These are phyloP conservation scores for Sphaerostilbella broomeana DNA, from an alignment of 2,329 filamentous ascomycete species.

Conservation along the genomic window DNA sequence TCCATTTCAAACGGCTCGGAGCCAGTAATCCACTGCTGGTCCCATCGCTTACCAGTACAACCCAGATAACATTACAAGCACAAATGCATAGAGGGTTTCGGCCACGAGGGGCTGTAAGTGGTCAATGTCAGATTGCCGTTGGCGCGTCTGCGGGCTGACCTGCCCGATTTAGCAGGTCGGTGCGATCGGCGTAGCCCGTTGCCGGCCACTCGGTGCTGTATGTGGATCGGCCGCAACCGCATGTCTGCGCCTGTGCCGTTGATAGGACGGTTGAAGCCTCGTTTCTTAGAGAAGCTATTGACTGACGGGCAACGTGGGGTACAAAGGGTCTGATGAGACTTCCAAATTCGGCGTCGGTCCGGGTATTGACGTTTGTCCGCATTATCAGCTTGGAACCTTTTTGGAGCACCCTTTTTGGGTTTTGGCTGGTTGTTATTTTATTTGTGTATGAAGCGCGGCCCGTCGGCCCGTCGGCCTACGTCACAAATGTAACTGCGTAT, in stretches of 20 bases:
- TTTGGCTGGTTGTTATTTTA: too few species aligned
- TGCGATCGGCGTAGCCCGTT: slow-evolving; percentile 12
- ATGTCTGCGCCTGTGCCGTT: slow-evolving; percentile 9
- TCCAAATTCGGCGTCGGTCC: slow-evolving; percentile 12
- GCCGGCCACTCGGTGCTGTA: slow-evolving; percentile 16
- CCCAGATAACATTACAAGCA: neutral
- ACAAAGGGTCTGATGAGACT: neutral
- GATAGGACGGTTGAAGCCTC: slow-evolving; percentile 8
- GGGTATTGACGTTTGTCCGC: neutral
- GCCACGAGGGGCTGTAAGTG: slow-evolving; percentile 5
- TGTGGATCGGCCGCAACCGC: neutral
- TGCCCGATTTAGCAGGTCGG: slow-evolving; percentile 18
- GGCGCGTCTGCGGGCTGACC: slow-evolving; percentile 6
- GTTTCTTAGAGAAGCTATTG: neutral
- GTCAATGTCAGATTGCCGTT: slow-evolving; percentile 4
- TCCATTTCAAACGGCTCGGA: too few species aligned
- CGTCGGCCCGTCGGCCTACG: too few species aligned
- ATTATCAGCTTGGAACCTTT: too few species aligned
- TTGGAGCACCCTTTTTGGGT: too few species aligned
- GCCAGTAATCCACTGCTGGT: too few species aligned
- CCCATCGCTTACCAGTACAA: neutral
- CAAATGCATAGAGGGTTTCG: neutral
- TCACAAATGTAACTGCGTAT: too few species aligned
- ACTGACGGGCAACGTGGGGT: slow-evolving; percentile 2
- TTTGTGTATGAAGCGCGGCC: too few species aligned